phyloP scores from a whole-genome alignment of 1,139 yeast genomes.

The Casaregolazyma lundiana region DNA sequence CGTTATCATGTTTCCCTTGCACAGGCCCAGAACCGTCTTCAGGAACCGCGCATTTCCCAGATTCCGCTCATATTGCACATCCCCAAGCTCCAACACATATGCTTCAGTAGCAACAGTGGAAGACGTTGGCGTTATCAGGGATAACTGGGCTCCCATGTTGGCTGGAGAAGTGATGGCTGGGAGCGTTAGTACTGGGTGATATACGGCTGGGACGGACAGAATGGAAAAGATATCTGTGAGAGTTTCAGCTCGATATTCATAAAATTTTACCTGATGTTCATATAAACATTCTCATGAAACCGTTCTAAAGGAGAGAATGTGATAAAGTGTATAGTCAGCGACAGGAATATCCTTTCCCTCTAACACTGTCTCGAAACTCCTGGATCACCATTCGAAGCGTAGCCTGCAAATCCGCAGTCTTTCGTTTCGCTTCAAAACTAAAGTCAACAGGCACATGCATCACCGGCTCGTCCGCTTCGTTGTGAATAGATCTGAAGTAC shows the following conservation, averaged over 20 bases:
- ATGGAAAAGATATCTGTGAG: no score
- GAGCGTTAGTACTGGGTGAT: no score
- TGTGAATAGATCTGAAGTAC: constrained; percentile 78
- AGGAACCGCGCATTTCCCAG: constrained; percentile 75
- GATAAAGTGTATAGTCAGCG: background rate
- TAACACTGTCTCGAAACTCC: constrained; percentile 15
- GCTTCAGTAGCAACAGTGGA: constrained; percentile 91
- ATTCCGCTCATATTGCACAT: constrained; percentile 67
- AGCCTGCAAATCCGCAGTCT: constrained; percentile 10
- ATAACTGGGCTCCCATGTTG: constrained; percentile 79
- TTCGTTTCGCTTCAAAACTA: constrained; percentile 50
- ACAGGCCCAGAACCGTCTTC: constrained; percentile 71
- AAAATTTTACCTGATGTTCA: no score
- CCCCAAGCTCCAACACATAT: constrained; percentile 71
- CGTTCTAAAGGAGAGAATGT: no score
- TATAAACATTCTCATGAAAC: no score
- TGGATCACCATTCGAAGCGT: constrained; percentile 13
- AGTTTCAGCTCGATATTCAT: no score
- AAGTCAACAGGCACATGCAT: constrained; percentile 71
- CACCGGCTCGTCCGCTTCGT: constrained; percentile 76
- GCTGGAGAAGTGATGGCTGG: constrained; percentile 4
- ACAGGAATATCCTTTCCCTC: background rate
- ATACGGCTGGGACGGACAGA: no score
- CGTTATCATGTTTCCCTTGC: constrained; percentile 63
- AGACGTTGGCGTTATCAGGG: constrained; percentile 75